phyloP scores from a whole-genome alignment of 202 grass and related monocot genomes.

The Schoenoplectus triqueter region DNA sequence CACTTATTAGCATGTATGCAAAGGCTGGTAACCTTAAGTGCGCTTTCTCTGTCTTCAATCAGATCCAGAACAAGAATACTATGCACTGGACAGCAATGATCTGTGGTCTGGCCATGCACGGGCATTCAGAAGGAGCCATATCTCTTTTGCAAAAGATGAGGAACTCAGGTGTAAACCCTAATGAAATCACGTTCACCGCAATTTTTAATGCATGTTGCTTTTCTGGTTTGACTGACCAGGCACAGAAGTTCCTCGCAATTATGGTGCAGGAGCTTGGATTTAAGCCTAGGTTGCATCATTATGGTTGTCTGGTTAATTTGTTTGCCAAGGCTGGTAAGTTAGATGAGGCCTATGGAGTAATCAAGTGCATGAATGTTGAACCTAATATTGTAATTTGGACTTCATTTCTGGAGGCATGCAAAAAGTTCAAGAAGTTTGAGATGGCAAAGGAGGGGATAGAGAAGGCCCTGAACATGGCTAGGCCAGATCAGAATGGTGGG shows the following conservation, averaged over 20 bases:
- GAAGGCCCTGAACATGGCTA: conserved; percentile 59
- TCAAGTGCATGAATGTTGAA: conserved; percentile 66
- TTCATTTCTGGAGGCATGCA: conserved; percentile 63
- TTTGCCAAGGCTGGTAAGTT: conserved; percentile 64
- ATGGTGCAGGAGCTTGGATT: conserved; percentile 58
- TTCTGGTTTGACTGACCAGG: conserved; percentile 62
- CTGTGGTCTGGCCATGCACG: conserved; percentile 46
- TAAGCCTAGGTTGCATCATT: conserved; percentile 68
- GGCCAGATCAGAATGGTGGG: conserved; percentile 55
- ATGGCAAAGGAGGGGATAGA: conserved; percentile 58
- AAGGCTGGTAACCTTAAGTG: conserved; percentile 50
- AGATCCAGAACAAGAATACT: conserved; percentile 45
- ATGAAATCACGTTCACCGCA: conserved; percentile 57
- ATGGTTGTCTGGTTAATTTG: conserved; percentile 79
- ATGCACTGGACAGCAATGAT: conserved; percentile 74
- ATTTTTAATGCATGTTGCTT: conserved; percentile 58
- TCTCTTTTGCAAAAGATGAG: conserved; percentile 61
- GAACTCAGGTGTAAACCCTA: conserved; percentile 44
- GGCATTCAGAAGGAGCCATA: conserved; percentile 40
- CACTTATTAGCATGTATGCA: conserved; percentile 58
- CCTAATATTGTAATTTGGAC: conserved; percentile 70
- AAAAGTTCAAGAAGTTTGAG: conserved; percentile 61
- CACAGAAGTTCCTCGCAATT: conserved; percentile 48
- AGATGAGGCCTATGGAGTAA: conserved; percentile 65
- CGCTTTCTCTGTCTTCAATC: conserved; percentile 46